Evolutionary conservation across 495 filamentous ascomycete species (phyloP).

Genomic region (Trichoderma gamsii): DNA sequence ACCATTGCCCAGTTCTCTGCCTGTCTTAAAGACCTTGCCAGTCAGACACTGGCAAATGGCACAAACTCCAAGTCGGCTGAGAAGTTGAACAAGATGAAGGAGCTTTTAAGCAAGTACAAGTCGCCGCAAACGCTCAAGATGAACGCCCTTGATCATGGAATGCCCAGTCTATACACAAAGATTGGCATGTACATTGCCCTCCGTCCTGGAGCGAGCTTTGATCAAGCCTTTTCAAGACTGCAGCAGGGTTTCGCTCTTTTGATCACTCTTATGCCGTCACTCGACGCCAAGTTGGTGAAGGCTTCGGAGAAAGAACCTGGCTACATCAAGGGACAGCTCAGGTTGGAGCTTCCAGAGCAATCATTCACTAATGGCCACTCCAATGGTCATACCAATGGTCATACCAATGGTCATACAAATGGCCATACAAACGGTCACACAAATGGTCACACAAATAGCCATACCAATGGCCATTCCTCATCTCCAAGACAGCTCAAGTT

Average conservation of each 20-base stretch:
- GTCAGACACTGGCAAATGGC: constrained; percentile 10
- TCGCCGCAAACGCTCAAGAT: constrained; percentile 23
- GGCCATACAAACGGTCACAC: too few species aligned
- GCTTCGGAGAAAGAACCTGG: constrained; percentile 29
- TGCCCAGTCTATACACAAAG: constrained; percentile 25
- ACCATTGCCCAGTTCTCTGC: constrained; percentile 25
- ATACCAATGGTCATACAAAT: too few species aligned
- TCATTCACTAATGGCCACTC: too few species aligned
- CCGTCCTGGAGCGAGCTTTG: constrained; percentile 20
- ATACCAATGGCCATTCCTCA: constrained; percentile 17
- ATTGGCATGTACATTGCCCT: constrained; percentile 27
- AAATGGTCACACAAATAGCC: too few species aligned
- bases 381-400: too few species aligned
- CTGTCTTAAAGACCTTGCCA: not conserved
- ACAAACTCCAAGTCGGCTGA: too few species aligned
- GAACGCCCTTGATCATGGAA: constrained; percentile 27
- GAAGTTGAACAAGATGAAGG: too few species aligned
- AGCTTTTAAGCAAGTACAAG: constrained; percentile 20
- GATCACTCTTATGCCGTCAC: constrained; percentile 26
- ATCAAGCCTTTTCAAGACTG: constrained; percentile 24
- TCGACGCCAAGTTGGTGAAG: constrained; percentile 26
- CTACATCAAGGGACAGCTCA: constrained; percentile 25
- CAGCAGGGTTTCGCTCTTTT: constrained; percentile 28
- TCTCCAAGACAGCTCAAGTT: constrained; percentile 19
- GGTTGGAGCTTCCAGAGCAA: constrained; percentile 16